Conservation (phyloP, 257 asterid species). For the Nicotiana obtusifolia region DNA sequence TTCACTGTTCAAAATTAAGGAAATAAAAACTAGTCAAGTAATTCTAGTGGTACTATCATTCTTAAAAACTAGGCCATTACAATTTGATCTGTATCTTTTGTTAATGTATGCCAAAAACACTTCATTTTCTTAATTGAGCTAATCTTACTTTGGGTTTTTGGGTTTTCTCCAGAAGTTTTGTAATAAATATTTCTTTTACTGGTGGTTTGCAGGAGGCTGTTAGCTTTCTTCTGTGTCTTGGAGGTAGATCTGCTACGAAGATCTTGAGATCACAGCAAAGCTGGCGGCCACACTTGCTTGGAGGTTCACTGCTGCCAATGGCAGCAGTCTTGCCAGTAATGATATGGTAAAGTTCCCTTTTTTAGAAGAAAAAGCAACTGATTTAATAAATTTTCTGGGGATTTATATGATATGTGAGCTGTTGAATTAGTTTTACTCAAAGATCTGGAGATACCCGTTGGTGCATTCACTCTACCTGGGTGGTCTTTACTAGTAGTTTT, state of each 20-base stretch:
- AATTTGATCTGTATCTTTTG: slow-evolving; percentile 17
- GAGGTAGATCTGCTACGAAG: slow-evolving; percentile 52
- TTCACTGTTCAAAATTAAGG: not conserved
- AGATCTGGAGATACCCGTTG: not conserved
- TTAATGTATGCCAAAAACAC: not conserved
- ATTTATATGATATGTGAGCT: not conserved
- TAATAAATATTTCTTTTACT: not conserved
- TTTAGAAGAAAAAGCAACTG: not conserved
- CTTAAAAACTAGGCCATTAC: slow-evolving; percentile 1
- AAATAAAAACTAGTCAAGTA: not conserved
- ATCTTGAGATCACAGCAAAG: slow-evolving; percentile 38
- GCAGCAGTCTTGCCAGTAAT: slow-evolving; percentile 53
- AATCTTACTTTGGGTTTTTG: not conserved
- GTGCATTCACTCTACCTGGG: not conserved
- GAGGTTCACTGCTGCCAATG: slow-evolving; percentile 70
- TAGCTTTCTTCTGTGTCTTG: slow-evolving; percentile 32
- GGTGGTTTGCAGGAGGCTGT: slow-evolving; percentile 35
- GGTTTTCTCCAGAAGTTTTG: not conserved
- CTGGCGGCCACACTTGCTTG: slow-evolving; percentile 83
- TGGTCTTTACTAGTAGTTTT: not conserved
- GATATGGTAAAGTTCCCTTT: slow-evolving; percentile 47
- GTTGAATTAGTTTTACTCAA: not conserved
- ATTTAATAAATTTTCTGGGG: not conserved
- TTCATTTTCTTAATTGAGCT: not conserved
- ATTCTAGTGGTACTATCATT: slow-evolving; percentile 9